Percentiles rank a stretch among this genome's conserved stretches.
phyloP scores from a whole-genome alignment of 129 eudicot species.

The Artemisia annua region DNA sequence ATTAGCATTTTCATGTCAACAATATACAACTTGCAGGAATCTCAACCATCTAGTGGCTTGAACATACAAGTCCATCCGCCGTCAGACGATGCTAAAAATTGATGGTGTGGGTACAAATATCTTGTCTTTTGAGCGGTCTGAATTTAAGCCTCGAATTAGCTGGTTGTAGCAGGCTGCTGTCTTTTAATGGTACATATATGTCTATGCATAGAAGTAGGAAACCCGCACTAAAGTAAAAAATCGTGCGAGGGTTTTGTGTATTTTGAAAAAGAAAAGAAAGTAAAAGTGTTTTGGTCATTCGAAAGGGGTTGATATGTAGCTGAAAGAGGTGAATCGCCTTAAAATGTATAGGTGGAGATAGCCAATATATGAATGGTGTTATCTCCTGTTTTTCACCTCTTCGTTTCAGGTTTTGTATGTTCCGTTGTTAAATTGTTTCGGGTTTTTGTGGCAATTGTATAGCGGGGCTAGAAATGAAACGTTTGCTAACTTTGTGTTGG shows the following conservation, averaged over 20 bases:
- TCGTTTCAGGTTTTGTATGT: slow-evolving; percentile 25
- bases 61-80: slow-evolving; percentile 42
- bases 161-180: slow-evolving; percentile 9
- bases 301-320: background rate
- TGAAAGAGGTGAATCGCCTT: slow-evolving; percentile 36
- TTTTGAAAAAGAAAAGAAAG: slow-evolving; percentile 27
- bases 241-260: slow-evolving; percentile 21
- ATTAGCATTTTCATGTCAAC: slow-evolving; percentile 1
- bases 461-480: slow-evolving; percentile 12
- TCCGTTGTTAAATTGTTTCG: slow-evolving; percentile 6
- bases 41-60: slow-evolving; percentile 42
- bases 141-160: background rate
- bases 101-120: background rate
- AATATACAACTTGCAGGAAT: slow-evolving; percentile 38
- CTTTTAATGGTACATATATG: slow-evolving; percentile 23
- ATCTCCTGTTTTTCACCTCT: slow-evolving; percentile 38
- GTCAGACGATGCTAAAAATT: slow-evolving; percentile 33
- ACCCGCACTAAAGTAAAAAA: background rate
- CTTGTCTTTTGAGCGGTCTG: slow-evolving; percentile 2
- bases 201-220: slow-evolving; percentile 22
- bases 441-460: slow-evolving; percentile 26
- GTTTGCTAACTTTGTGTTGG: slow-evolving; percentile 1
- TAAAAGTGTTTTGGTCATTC: slow-evolving; percentile 5
- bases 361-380: background rate
- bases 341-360: slow-evolving; percentile 39